These are phyloP conservation scores for Amylostereum chailletii DNA, from an alignment of 1,284 basidiomycete species.

Conservation along the genomic window DNA sequence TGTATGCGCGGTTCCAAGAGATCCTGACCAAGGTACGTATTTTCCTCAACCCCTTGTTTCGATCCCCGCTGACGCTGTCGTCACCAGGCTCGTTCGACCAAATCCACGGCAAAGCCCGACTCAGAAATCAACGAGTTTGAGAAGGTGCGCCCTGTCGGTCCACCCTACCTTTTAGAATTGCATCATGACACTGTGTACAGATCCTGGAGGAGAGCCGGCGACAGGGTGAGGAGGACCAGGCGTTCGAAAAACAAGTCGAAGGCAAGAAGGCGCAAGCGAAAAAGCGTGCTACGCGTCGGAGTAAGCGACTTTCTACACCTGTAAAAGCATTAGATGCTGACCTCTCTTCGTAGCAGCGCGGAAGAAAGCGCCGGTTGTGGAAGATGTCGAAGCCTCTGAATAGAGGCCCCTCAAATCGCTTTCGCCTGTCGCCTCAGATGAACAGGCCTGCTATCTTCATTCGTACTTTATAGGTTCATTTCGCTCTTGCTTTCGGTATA, in stretches of 20 bases:
- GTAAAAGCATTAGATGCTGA: too few species aligned
- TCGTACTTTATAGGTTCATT: too few species aligned
- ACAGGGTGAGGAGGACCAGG: constrained; percentile 89
- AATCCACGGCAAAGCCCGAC: constrained; percentile 84
- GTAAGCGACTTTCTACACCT: constrained; percentile 19
- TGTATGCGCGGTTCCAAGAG: constrained; percentile 82
- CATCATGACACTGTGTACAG: constrained; percentile 26
- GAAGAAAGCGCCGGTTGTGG: too few species aligned
- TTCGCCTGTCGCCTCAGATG: too few species aligned
- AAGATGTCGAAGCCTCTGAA: too few species aligned
- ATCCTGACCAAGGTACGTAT: constrained; percentile 67
- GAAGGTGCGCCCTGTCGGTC: constrained; percentile 33
- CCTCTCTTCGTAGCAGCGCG: too few species aligned
- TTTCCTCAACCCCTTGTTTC: background rate
- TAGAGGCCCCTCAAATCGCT: too few species aligned
- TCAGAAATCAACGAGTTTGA: constrained; percentile 88
- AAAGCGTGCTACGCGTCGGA: constrained; percentile 43
- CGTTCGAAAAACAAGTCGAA: constrained; percentile 75
- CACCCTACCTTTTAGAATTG: too few species aligned
- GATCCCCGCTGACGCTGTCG: background rate
- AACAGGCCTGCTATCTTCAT: too few species aligned
- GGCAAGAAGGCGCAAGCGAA: constrained; percentile 76
- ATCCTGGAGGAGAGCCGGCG: constrained; percentile 77
- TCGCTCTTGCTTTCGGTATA: too few species aligned
- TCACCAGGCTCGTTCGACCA: constrained; percentile 69